Conservation (phyloP, 2,329 filamentous ascomycete genomes). For the Ophiostoma fasciatum region DNA sequence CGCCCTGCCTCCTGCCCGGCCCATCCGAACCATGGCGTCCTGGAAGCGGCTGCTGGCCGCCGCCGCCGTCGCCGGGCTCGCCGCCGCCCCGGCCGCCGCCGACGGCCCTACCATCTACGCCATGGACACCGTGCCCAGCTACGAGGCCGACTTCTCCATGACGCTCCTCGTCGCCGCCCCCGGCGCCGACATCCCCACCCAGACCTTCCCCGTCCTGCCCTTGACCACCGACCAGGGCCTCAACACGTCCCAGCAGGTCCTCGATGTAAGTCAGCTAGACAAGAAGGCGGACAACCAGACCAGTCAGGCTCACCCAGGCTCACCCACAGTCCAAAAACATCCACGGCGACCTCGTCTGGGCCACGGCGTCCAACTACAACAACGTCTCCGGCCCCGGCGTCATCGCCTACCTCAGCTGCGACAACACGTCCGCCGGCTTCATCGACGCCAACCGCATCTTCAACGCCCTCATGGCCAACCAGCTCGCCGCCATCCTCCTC, state of each 20-base stretch:
- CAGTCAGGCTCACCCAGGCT: too few relatives aligned
- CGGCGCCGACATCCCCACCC: slow-evolving; percentile 12
- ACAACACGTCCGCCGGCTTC: slow-evolving; percentile 26
- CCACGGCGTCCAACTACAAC: slow-evolving; percentile 29
- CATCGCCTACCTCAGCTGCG: slow-evolving; percentile 44
- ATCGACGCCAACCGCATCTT: slow-evolving; percentile 35
- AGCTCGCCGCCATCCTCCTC: slow-evolving; percentile 48
- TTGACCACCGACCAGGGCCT: slow-evolving; percentile 27
- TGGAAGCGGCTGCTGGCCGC: slow-evolving; percentile 19
- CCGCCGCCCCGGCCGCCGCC: slow-evolving; percentile 19
- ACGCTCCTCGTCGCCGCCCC: slow-evolving; percentile 22
- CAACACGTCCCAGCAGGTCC: slow-evolving; percentile 26
- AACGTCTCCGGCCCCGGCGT: slow-evolving; percentile 18
- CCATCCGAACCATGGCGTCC: slow-evolving; percentile 17
- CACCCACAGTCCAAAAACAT: too few relatives aligned
- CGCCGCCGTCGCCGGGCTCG: slow-evolving; percentile 13
- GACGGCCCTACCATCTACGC: slow-evolving; percentile 14
- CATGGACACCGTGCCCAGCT: slow-evolving; percentile 22
- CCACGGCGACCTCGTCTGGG: slow-evolving; percentile 27
- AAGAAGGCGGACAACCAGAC: too few relatives aligned
- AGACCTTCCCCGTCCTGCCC: slow-evolving; percentile 29
- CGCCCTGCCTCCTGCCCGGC: too few relatives aligned
- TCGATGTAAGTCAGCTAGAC: too few relatives aligned
- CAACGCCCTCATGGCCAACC: slow-evolving; percentile 31
- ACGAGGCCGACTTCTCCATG: slow-evolving; percentile 26